Evolutionary conservation across 2,329 filamentous ascomycete species (phyloP), one percentile per base, ranked within the genome.

Genomic region (Colletotrichum phormii): DNA sequence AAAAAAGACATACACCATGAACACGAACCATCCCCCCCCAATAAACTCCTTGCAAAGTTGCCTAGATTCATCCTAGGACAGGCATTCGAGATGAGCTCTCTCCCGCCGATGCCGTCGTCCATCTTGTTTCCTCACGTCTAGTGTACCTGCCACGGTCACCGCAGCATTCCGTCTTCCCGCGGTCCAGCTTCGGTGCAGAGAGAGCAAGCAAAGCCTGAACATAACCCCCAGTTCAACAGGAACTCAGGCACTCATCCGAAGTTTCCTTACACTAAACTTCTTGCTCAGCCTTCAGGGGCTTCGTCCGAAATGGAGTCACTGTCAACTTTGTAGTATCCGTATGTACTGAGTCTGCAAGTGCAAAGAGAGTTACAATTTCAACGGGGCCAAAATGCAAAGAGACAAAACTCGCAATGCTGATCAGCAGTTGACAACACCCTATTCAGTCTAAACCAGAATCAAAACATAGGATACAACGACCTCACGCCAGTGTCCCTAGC

Each of bases 141-240:
- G 37, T 13, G 13, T 18, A 22, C 46, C 65, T n/a, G 29, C 53
- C 67, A 31, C 24, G 12, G 67, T 24, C 29, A 42, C 31, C 26
- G 59, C 51, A n/a, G 29, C 53, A 51, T 59, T 37, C 53, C 60
- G 53, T 64, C 22, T n/a, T 22, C 37, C 62, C 67, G 61, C 54
- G 53, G 67, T 57, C 58, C 59, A 18, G 15, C 26, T 29, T 15
- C 33, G n/a, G 37, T 29, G 26, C 26, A 29, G 31, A 46, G 24
- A 46, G 37, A 55, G 26, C 62, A 49, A 9, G 15, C 18, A n/a
- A 60, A 15, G 55, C 46, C n/a, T 31, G 12, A 11, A 33, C 13
- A 13, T 42, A 42, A 18, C 6, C 37, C 37, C 46, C n/a, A 33
- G 42, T 18, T 29, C 26, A 49, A 24, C 4, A 49, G 18, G 13